Percentiles rank a stretch among this genome's conserved stretches.
These are phyloP conservation scores for Cicer yamashitae DNA, from an alignment of 306 rosid genomes.

Conservation along the genomic window DNA sequence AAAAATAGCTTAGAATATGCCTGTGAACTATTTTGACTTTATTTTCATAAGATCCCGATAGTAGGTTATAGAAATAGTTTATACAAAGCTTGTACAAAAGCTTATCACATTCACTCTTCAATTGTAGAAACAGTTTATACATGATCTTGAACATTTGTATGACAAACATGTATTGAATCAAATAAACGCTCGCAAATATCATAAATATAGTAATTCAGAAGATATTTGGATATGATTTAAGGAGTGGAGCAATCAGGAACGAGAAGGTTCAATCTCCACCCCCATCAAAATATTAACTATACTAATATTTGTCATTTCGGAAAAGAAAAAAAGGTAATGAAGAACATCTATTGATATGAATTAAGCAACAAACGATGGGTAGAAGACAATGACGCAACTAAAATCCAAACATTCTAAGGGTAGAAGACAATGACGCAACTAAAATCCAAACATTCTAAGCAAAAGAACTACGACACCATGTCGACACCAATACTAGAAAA, in stretches of 20 bases:
- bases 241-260: background rate
- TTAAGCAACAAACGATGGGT: background rate
- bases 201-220: slow-evolving; percentile 4
- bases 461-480: background rate
- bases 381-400: background rate
- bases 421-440: background rate
- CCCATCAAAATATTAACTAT: no score
- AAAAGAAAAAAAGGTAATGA: background rate
- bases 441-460: slow-evolving; percentile 17
- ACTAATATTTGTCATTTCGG: no score
- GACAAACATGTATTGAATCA: background rate
- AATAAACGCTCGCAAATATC: background rate
- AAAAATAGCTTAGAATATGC: background rate
- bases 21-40: background rate
- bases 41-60: background rate
- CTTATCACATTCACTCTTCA: background rate
- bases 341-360: background rate
- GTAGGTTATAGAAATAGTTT: background rate
- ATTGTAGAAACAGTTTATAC: background rate
- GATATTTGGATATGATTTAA: slow-evolving; percentile 6
- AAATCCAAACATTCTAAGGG: slow-evolving; percentile 13
- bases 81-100: background rate
- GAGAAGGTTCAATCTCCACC: no score
- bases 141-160: background rate
- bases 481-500: background rate